Evolutionary conservation across 768 basidiomycete species (phyloP), one percentile per base, ranked within the genome.

Genomic region (Trametes coccinea): DNA sequence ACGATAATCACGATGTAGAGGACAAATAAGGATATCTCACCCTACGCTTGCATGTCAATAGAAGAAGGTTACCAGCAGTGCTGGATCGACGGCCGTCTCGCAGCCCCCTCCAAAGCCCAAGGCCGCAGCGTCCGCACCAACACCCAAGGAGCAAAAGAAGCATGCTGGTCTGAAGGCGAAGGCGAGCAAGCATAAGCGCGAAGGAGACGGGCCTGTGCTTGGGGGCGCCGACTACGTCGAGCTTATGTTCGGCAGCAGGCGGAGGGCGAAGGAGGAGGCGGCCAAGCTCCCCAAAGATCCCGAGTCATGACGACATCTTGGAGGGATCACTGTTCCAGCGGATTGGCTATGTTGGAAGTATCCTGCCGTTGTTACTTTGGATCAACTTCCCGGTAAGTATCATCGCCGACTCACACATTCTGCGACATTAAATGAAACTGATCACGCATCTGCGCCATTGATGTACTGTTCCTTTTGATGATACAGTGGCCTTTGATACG

Each of bases 181-280:
- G 64, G 67, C 73, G 13, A 76, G 69, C 34, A 66, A 64, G 43
- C 65, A 60, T 51, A 67, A 61, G 45, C 65, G 58, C 27, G 58
- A 55, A 29, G 67, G 56, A 49, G 79, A 73, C 13, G 78, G 74
- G 0, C 80, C 71, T 54, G 80, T 92, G 2, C 76, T 92, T 40
- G 89, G 88, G 17, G 89, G 82, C 17, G 90, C 87, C 33, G 91
- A 93, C 72, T 93, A 92, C 69, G 85, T 93, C 48, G 78, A 82
- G 10, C 71, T 92, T 64, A 75, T 90, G 78, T 78, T 86, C 79
- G 89, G 90, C 16, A 79, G 89, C n/a, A 77, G 90, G 61, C 79
- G 80, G 67, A 89, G 83, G 69, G 89, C 85, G 13, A 78, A 75
- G 55, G 79, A 82, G 69, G 91, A 92, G 72, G 89, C 87, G 6